phyloP scores from a whole-genome alignment of 2,329 filamentous ascomycete species.

The Botryotinia convoluta region DNA sequence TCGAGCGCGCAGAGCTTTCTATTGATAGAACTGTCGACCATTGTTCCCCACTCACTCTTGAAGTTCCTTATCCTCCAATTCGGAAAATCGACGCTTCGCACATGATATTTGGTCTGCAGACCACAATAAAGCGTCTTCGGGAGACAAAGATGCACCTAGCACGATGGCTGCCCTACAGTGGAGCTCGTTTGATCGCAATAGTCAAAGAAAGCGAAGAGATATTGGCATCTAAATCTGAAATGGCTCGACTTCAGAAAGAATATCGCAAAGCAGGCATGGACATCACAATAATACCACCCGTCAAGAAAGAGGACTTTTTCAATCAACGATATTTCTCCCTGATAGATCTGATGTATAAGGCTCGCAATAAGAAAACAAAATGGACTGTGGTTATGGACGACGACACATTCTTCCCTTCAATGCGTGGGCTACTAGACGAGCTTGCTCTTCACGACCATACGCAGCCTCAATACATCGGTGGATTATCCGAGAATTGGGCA shows the following conservation, averaged over 20 bases:
- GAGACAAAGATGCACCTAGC: constrained; percentile 36
- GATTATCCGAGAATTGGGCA: constrained; percentile 37
- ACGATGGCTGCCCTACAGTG: constrained; percentile 37
- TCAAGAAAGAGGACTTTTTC: constrained; percentile 30
- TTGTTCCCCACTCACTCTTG: constrained; percentile 33
- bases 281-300: constrained; percentile 33
- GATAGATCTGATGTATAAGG: constrained; percentile 42
- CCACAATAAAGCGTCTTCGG: constrained; percentile 34
- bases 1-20: constrained; percentile 30
- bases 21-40: constrained; percentile 23
- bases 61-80: constrained; percentile 28
- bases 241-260: constrained; percentile 31
- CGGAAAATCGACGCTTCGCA: constrained; percentile 49
- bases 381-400: constrained; percentile 37
- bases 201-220: constrained; percentile 36
- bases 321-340: constrained; percentile 46
- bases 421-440: constrained; percentile 34
- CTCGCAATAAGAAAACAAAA: constrained; percentile 41
- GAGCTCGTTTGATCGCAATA: constrained; percentile 34
- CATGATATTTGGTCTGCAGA: constrained; percentile 46
- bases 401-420: constrained; percentile 38
- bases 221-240: constrained; percentile 30
- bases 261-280: constrained; percentile 33
- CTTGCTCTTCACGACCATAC: constrained; percentile 36
- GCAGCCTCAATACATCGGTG: constrained; percentile 34